Percentiles rank a stretch among this genome's conserved stretches.
These are phyloP conservation scores for Hypoxylon lienhwacheense DNA, from an alignment of 495 filamentous ascomycete species.

Conservation along the genomic window DNA sequence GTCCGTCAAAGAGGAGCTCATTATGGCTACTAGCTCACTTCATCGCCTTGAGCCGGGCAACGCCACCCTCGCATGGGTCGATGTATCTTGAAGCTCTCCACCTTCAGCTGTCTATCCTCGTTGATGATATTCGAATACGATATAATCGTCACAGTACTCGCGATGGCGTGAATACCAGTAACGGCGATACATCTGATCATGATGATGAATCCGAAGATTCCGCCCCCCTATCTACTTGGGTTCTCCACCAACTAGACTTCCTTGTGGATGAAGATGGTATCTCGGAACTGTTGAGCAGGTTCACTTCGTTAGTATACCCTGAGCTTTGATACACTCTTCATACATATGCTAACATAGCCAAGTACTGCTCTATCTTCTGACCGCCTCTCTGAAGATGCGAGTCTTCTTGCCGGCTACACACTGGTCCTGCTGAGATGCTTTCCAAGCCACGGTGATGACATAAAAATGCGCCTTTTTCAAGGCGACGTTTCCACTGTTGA, in stretches of 20 bases:
- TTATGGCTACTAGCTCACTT: conserved; percentile 83
- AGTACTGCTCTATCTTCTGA: conserved; percentile 33
- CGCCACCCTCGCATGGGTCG: conserved; percentile 50
- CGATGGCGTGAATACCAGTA: neutral
- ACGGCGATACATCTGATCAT: conserved; percentile 22
- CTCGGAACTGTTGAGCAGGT: conserved; percentile 41
- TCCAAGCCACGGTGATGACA: conserved; percentile 79
- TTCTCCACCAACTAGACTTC: conserved; percentile 38
- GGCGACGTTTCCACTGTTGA: conserved; percentile 64
- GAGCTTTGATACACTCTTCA: conserved; percentile 16
- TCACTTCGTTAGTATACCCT: conserved; percentile 43
- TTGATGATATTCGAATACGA: conserved; percentile 42
- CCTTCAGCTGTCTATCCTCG: conserved; percentile 36
- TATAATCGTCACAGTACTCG: conserved; percentile 22
- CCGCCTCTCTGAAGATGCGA: conserved; percentile 60
- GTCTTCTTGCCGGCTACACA: conserved; percentile 80
- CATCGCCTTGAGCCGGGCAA: conserved; percentile 67
- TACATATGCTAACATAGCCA: conserved; percentile 14
- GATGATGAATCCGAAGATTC: conserved; percentile 27
- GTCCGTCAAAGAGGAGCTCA: conserved; percentile 41
- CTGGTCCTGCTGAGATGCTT: conserved; percentile 86
- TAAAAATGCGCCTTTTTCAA: conserved; percentile 92
- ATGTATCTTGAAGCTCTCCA: conserved; percentile 65
- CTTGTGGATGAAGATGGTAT: conserved; percentile 48
- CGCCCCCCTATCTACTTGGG: conserved; percentile 37